These are phyloP conservation scores for Wickerhamiella musiphila DNA, from an alignment of 805 yeast species.

Conservation along the genomic window DNA sequence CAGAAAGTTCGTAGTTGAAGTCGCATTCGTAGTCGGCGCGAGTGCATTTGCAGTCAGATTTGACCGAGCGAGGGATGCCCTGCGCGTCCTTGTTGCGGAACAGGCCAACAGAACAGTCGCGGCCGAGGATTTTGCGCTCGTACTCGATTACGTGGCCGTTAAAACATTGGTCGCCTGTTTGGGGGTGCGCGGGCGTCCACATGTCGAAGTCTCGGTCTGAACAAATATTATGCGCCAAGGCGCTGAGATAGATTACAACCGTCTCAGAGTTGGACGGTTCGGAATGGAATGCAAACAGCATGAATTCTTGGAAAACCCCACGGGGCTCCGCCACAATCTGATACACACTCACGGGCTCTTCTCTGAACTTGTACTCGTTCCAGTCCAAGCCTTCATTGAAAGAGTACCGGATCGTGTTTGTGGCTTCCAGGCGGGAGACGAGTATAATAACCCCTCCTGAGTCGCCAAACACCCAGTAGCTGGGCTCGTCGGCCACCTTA, in stretches of 20 bases:
- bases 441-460: conserved; percentile 74
- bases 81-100: conserved; percentile 34
- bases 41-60: conserved; percentile 64
- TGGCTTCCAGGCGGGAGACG: conserved; percentile 39
- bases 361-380: conserved; percentile 46
- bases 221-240: conserved; percentile 38
- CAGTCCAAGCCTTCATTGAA: conserved; percentile 68
- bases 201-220: conserved; percentile 43
- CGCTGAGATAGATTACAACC: conserved; percentile 30
- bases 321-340: conserved; percentile 85
- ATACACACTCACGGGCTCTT: conserved; percentile 34
- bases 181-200: conserved; percentile 46
- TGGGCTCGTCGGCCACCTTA: conserved; percentile 54
- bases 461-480: conserved; percentile 94
- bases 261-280: conserved; percentile 30
- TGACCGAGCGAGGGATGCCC: conserved; percentile 36
- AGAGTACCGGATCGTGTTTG: conserved; percentile 47
- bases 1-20: conserved; percentile 51
- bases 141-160: conserved; percentile 56
- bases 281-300: conserved; percentile 39
- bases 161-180: conserved; percentile 29
- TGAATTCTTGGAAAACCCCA: conserved; percentile 69
- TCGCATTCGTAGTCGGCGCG: conserved; percentile 90
- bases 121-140: conserved; percentile 38
- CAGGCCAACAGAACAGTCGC: conserved; percentile 44